Percentiles rank a stretch among this genome's conserved stretches.
phyloP scores from a whole-genome alignment of 2,329 filamentous ascomycete genomes.

The Colletotrichum caudatum region DNA sequence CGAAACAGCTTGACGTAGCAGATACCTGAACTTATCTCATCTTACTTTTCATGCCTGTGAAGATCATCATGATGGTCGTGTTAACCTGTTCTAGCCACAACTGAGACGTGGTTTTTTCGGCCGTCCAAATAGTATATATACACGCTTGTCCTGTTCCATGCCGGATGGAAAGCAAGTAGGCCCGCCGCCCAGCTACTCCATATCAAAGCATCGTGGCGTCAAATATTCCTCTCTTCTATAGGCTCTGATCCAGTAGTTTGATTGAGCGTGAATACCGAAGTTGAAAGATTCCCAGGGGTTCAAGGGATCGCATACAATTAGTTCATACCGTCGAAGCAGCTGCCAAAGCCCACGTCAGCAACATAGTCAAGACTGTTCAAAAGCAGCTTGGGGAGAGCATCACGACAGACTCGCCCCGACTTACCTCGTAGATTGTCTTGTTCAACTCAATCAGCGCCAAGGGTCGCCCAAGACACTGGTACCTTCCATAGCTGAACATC shows the following conservation, averaged over 20 bases:
- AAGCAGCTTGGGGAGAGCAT: background rate
- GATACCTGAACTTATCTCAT: background rate
- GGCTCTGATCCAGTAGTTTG: constrained; percentile 46
- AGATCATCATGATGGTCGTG: background rate
- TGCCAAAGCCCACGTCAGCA: constrained; percentile 29
- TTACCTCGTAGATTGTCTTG: constrained; percentile 57
- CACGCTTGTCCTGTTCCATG: background rate
- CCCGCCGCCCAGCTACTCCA: background rate
- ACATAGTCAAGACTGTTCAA: background rate
- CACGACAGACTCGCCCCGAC: background rate
- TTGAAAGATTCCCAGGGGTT: constrained; percentile 50
- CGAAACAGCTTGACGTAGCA: background rate
- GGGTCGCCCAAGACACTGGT: constrained; percentile 53
- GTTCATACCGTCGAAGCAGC: constrained; percentile 49
- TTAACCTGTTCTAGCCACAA: background rate
- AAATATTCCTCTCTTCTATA: background rate
- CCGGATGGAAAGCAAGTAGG: background rate
- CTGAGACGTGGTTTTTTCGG: background rate
- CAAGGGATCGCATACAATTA: constrained; percentile 49
- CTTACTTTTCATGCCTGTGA: background rate
- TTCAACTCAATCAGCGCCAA: constrained; percentile 56
- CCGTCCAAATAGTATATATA: too few relatives aligned
- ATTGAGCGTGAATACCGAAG: constrained; percentile 49
- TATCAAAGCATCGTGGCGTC: background rate
- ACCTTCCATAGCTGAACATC: constrained; percentile 54